A percentile compares a stretch with the other conserved stretches of the same genome.
Evolutionary conservation across 495 filamentous ascomycete genomes (phyloP).

Genomic region (Beverwykella pulmonaria): DNA sequence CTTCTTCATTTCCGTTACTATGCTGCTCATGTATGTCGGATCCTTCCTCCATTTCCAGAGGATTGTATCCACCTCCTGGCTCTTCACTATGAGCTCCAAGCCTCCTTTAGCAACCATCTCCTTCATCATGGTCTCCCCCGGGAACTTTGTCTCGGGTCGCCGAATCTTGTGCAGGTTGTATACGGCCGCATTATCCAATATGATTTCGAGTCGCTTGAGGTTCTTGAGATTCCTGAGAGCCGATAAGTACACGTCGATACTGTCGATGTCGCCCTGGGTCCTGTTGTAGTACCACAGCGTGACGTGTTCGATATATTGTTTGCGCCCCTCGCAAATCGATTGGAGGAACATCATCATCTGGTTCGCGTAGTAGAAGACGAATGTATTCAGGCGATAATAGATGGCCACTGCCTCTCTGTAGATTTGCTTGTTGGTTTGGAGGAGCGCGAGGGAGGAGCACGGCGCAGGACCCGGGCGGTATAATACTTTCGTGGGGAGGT

Average conservation of each 20-base stretch:
- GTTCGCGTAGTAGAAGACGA: conserved; percentile 22
- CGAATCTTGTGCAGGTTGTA: neutral
- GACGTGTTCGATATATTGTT: neutral
- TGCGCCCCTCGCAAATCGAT: neutral
- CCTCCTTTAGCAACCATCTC: neutral
- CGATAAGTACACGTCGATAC: neutral
- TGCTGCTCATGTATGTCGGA: no score
- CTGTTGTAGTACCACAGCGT: conserved; percentile 15
- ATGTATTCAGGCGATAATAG: conserved; percentile 5
- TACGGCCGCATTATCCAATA: neutral
- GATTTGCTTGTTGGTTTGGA: conserved; percentile 10
- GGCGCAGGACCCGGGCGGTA: neutral
- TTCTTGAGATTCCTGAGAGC: neutral
- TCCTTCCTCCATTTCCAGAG: neutral
- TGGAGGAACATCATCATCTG: conserved; percentile 8
- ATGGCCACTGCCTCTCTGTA: conserved; percentile 1
- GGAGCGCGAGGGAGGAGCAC: neutral
- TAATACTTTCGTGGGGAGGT: neutral
- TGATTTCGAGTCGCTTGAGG: conserved; percentile 1
- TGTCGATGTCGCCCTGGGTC: neutral
- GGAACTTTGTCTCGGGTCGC: neutral
- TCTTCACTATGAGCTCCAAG: neutral
- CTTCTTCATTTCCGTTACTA: neutral
- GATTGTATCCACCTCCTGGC: neutral
- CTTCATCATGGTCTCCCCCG: neutral